Evolutionary conservation across 257 asterid genomes (phyloP).

Genomic region (Solanum chaucha): DNA sequence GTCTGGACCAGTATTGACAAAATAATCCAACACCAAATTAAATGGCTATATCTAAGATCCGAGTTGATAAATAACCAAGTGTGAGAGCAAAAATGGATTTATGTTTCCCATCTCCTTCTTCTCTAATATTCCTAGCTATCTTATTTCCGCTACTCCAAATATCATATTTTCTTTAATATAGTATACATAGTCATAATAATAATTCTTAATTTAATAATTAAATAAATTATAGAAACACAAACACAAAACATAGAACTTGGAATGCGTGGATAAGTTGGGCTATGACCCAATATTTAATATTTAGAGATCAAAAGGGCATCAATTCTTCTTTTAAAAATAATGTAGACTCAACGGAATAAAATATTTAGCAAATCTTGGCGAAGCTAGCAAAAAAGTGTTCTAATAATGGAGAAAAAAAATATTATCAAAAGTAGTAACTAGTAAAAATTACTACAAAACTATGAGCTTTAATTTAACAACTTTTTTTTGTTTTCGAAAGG

Average conservation of each 20-base stretch:
- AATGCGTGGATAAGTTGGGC: neutral
- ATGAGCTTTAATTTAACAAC: neutral
- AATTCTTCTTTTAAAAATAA: neutral
- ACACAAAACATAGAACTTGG: neutral
- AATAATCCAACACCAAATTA: no score
- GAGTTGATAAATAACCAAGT: no score
- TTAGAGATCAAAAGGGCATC: neutral
- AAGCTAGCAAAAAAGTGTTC: neutral
- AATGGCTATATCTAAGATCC: no score
- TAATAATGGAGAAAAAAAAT: neutral
- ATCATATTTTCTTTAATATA: no score
- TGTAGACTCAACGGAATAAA: neutral
- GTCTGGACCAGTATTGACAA: no score
- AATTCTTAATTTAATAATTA: neutral
- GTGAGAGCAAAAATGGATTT: no score
- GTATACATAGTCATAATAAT: no score
- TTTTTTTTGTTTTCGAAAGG: accelerated
- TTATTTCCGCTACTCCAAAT: no score
- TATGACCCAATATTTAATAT: neutral
- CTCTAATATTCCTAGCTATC: no score
- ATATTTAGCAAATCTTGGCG: neutral
- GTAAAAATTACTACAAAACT: neutral
- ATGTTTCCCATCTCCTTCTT: no score
- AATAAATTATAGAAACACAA: neutral
- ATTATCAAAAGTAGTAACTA: neutral